phyloP scores from a whole-genome alignment of 805 yeast species.

The Candida glaebosa region DNA sequence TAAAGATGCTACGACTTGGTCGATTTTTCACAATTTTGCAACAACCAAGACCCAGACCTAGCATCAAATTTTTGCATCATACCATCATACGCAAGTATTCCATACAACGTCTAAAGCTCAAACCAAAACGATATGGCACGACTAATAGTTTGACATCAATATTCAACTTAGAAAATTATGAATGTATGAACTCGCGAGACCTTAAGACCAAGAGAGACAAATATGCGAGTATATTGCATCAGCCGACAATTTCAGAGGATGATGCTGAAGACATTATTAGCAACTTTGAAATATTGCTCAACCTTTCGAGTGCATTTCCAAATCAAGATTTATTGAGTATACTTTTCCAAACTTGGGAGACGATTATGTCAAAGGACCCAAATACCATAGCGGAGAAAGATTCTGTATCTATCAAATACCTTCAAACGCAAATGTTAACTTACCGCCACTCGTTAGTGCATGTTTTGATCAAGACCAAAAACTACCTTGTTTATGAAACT shows the following conservation, averaged over 20 bases:
- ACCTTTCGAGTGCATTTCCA: conserved; percentile 18
- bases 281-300: conserved; percentile 20
- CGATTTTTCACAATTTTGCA: not conserved
- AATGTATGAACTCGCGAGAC: not conserved
- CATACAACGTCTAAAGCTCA: not conserved
- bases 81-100: not conserved
- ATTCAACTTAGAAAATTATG: not conserved
- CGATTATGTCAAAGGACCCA: conserved; percentile 12
- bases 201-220: not conserved
- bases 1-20: conserved; percentile 1
- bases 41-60: not conserved
- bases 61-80: not conserved
- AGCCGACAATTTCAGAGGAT: not conserved
- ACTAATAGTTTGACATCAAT: not conserved
- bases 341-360: conserved; percentile 23
- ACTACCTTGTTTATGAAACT: conserved; percentile 18
- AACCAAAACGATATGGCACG: not conserved
- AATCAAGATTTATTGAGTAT: conserved; percentile 14
- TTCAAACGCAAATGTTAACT: conserved; percentile 16
- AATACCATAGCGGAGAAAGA: not conserved
- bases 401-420: conserved; percentile 4
- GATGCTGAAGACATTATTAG: conserved; percentile 10
- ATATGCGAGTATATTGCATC: not conserved
- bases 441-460: conserved; percentile 22
- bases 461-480: conserved; percentile 24